Evolutionary conservation across 139 green algal species (phyloP).

Genomic region (Micractinium conductrix): DNA sequence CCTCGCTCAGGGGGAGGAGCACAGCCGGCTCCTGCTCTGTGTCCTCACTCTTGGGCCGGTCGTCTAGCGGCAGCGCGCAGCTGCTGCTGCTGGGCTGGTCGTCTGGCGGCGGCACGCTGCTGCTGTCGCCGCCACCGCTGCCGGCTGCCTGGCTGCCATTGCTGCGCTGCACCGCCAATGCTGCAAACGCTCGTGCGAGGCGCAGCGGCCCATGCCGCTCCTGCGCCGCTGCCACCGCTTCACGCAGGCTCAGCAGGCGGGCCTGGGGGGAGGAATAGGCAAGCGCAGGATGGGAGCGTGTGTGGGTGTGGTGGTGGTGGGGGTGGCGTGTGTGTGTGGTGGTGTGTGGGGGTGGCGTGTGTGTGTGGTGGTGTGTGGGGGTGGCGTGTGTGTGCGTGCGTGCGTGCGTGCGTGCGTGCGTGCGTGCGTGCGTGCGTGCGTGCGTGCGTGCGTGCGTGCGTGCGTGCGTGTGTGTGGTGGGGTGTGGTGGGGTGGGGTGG

Average conservation of each 20-base stretch:
- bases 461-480: too few relatives aligned
- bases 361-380: too few relatives aligned
- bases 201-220: not conserved
- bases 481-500: too few relatives aligned
- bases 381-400: too few relatives aligned
- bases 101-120: not conserved
- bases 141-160: not conserved
- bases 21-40: not conserved
- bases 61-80: not conserved
- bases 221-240: constrained; percentile 9
- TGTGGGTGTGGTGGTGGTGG: too few relatives aligned
- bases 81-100: not conserved
- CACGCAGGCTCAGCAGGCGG: constrained; percentile 14
- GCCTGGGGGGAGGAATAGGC: too few relatives aligned
- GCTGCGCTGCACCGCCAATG: not conserved
- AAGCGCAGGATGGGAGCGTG: too few relatives aligned
- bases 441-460: too few relatives aligned
- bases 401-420: too few relatives aligned
- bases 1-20: constrained; percentile 11
- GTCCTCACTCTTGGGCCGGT: not conserved
- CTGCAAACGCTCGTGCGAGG: not conserved
- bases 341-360: too few relatives aligned
- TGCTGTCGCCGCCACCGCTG: not conserved
- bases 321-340: too few relatives aligned
- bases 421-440: too few relatives aligned